phyloP scores from a whole-genome alignment of 2,329 filamentous ascomycete species.

The Penicillium digitatum region DNA sequence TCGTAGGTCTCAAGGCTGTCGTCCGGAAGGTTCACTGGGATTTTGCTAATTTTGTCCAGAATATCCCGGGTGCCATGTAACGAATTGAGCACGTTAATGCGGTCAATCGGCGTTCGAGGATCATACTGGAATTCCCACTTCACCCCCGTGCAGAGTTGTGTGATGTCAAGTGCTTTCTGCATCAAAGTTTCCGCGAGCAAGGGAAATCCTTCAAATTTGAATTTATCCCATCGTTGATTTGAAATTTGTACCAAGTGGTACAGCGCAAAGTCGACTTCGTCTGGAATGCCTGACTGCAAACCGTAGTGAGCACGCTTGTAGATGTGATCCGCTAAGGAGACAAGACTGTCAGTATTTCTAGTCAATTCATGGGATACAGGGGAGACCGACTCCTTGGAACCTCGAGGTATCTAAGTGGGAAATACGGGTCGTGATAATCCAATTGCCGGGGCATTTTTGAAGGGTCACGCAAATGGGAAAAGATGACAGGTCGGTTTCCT shows the following conservation, averaged over 20 bases:
- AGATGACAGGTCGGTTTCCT: constrained; percentile 41
- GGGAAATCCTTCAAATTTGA: constrained; percentile 87
- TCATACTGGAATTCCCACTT: constrained; percentile 77
- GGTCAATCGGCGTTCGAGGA: constrained; percentile 48
- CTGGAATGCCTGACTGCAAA: constrained; percentile 70
- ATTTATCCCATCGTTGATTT: constrained; percentile 90
- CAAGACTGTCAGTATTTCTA: constrained; percentile 9
- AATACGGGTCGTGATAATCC: constrained; percentile 40
- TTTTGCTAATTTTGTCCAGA: constrained; percentile 64
- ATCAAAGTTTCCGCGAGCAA: constrained; percentile 83
- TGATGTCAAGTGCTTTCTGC: constrained; percentile 76
- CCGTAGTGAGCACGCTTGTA: constrained; percentile 84
- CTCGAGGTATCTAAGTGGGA: constrained; percentile 35
- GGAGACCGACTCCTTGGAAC: constrained; percentile 35
- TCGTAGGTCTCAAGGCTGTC: constrained; percentile 67
- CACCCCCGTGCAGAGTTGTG: constrained; percentile 74
- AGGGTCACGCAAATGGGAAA: constrained; percentile 26
- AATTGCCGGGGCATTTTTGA: constrained; percentile 32
- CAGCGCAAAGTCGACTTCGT: constrained; percentile 87
- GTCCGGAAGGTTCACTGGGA: constrained; percentile 57
- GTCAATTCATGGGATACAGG: not conserved
- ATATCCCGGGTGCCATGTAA: constrained; percentile 66
- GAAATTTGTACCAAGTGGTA: constrained; percentile 95
- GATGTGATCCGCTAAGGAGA: constrained; percentile 55
- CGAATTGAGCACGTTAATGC: constrained; percentile 59